Percentiles rank a stretch among this genome's conserved stretches.
These are phyloP conservation scores for Limonomyces culmigenus DNA, from an alignment of 1,284 basidiomycete species.

Conservation along the genomic window DNA sequence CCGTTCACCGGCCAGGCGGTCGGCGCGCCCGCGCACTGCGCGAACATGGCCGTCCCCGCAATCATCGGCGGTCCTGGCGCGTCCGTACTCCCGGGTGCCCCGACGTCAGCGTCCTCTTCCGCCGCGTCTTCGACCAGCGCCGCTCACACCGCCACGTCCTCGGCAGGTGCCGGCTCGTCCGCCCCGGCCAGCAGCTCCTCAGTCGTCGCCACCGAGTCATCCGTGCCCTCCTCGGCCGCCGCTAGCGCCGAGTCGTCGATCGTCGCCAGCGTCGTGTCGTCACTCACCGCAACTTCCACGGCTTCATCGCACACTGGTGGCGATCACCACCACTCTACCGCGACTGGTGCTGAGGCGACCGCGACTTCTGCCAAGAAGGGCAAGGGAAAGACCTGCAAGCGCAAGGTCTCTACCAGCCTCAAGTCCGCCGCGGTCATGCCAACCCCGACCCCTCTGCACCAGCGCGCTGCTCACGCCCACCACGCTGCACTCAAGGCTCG, in stretches of 20 bases:
- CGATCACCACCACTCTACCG: too few relatives aligned
- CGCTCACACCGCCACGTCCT: slow-evolving; percentile 29
- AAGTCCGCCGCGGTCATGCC: too few relatives aligned
- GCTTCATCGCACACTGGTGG: too few relatives aligned
- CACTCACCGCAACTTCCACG: too few relatives aligned
- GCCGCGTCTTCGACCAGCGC: slow-evolving; percentile 38
- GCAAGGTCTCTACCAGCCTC: too few relatives aligned
- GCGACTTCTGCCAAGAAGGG: slow-evolving; percentile 32
- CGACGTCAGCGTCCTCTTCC: slow-evolving; percentile 16
- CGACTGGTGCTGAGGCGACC: neutral
- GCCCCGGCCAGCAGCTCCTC: slow-evolving; percentile 13
- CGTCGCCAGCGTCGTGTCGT: too few relatives aligned
- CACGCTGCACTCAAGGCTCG: too few relatives aligned
- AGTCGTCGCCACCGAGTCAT: too few relatives aligned
- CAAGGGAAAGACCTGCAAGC: slow-evolving; percentile 49
- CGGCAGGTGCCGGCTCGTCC: slow-evolving; percentile 16
- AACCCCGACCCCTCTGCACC: too few relatives aligned
- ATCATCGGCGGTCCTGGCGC: neutral
- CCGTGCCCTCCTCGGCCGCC: too few relatives aligned
- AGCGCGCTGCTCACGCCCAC: too few relatives aligned
- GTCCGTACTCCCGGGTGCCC: neutral
- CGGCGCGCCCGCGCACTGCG: neutral
- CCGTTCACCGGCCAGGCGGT: neutral
- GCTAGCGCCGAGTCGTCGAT: too few relatives aligned
- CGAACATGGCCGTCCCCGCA: neutral